Percentiles rank a stretch among this genome's conserved stretches.
Conservation (phyloP, 2,329 filamentous ascomycete species). For the Aspergillus novofumigatus region DNA sequence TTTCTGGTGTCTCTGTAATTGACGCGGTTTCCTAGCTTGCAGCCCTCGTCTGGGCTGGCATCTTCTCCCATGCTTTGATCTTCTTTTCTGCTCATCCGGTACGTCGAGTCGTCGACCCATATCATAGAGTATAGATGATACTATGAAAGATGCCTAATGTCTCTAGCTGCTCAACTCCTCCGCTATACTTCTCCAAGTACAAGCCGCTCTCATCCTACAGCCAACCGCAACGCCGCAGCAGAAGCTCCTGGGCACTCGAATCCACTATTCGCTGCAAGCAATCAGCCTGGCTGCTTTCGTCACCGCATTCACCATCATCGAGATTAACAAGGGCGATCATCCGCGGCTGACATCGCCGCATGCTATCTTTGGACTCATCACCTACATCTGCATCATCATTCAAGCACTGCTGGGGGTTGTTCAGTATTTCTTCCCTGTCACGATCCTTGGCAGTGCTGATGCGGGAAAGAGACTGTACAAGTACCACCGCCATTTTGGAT, state of each 20-base stretch:
- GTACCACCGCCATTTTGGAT: conserved; percentile 78
- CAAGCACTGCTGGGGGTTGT: conserved; percentile 79
- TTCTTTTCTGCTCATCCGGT: conserved; percentile 89
- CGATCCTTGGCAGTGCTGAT: conserved; percentile 71
- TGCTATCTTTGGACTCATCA: conserved; percentile 74
- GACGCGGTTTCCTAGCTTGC: conserved; percentile 49
- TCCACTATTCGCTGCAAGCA: conserved; percentile 66
- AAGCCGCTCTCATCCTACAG: conserved; percentile 81
- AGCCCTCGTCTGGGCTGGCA: conserved; percentile 70
- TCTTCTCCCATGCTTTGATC: conserved; percentile 67
- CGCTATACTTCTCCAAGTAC: conserved; percentile 69
- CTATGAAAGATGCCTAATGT: neutral
- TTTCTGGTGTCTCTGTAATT: neutral
- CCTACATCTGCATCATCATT: conserved; percentile 63
- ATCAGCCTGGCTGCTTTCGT: conserved; percentile 46
- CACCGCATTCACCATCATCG: conserved; percentile 42
- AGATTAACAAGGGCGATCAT: conserved; percentile 73
- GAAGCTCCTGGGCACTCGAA: conserved; percentile 60
- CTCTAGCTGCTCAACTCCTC: conserved; percentile 53
- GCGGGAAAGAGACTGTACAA: conserved; percentile 83
- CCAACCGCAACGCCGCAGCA: conserved; percentile 74
- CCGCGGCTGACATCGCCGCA: conserved; percentile 72
- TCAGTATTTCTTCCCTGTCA: conserved; percentile 68
- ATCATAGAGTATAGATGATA: conserved; percentile 20
- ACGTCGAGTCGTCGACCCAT: conserved; percentile 49